Percentiles rank a stretch among this genome's conserved stretches.
Evolutionary conservation across 202 grass and related monocot genomes (phyloP).

Genomic region (Digitaria exilis): DNA sequence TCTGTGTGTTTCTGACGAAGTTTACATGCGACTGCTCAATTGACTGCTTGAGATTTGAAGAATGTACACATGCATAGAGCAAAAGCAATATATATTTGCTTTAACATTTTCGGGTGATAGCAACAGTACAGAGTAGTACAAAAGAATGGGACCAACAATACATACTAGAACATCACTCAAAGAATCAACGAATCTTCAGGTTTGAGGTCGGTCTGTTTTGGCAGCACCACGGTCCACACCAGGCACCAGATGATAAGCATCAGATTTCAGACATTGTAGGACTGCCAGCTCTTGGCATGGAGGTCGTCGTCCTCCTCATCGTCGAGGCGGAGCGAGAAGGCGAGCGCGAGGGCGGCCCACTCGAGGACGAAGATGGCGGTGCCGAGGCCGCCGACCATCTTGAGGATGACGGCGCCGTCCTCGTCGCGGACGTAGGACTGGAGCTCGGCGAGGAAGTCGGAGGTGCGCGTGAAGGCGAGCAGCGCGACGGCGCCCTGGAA

Average conservation of each 20-base stretch:
- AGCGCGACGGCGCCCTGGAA: conserved; percentile 90
- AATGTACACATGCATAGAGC: background rate
- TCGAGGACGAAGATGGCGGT: conserved; percentile 78
- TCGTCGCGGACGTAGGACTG: conserved; percentile 93
- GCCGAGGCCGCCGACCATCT: conserved; percentile 88
- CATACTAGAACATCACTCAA: background rate
- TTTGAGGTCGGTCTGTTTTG: background rate
- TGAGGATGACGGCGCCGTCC: conserved; percentile 86
- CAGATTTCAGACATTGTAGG: conserved; percentile 62
- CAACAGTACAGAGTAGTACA: conserved; percentile 9
- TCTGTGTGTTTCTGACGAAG: background rate
- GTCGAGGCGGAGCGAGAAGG: conserved; percentile 78
- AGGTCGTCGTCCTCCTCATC: conserved; percentile 37
- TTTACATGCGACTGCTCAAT: background rate
- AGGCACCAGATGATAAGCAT: background rate
- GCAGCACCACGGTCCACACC: background rate
- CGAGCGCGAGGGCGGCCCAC: conserved; percentile 84
- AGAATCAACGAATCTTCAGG: conserved; percentile 45
- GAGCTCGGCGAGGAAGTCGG: conserved; percentile 88
- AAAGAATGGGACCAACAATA: conserved; percentile 29
- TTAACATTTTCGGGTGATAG: conserved; percentile 29
- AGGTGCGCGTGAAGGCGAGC: conserved; percentile 78
- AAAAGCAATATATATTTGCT: conserved; percentile 51
- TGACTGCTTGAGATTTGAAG: background rate
- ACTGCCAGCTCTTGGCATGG: conserved; percentile 76